phyloP scores from a whole-genome alignment of 345 rosid species.

The Kernera saxatilis region DNA sequence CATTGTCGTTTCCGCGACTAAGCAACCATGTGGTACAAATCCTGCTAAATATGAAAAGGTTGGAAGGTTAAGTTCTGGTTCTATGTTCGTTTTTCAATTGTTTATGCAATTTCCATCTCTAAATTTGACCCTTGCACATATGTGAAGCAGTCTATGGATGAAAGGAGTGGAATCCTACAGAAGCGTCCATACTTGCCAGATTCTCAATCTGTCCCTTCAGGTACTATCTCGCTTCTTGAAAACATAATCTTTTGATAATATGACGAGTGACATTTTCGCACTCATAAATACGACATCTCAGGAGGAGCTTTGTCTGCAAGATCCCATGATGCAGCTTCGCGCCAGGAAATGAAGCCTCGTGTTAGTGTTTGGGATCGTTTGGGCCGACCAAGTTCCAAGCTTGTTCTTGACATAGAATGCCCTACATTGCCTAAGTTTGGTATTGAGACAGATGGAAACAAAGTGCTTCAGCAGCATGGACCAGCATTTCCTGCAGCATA shows the following conservation, averaged over 20 bases:
- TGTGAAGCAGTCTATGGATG: not conserved
- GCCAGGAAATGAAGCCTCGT: conserved; percentile 14
- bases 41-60: conserved; percentile 30
- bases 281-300: conserved; percentile 10
- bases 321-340: conserved; percentile 1
- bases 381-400: conserved; percentile 11
- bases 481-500: conserved; percentile 19
- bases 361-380: conserved; percentile 42
- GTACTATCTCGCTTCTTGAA: conserved; percentile 6
- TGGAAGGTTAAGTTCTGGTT: conserved; percentile 8
- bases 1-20: conserved; percentile 10
- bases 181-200: conserved; percentile 9
- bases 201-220: conserved; percentile 20
- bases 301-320: conserved; percentile 20
- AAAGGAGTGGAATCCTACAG: conserved; percentile 2
- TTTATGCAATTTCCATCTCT: conserved; percentile 1
- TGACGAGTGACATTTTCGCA: not conserved
- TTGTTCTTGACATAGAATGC: not conserved
- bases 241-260: not conserved
- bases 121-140: not conserved
- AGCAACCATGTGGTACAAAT: conserved; percentile 14
- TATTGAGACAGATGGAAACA: not conserved
- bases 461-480: conserved; percentile 14
- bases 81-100: not conserved
- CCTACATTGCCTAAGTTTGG: not conserved